These are phyloP conservation scores for Sordariomycetes sp. DNA, from an alignment of 2,329 filamentous ascomycete genomes.

Conservation along the genomic window DNA sequence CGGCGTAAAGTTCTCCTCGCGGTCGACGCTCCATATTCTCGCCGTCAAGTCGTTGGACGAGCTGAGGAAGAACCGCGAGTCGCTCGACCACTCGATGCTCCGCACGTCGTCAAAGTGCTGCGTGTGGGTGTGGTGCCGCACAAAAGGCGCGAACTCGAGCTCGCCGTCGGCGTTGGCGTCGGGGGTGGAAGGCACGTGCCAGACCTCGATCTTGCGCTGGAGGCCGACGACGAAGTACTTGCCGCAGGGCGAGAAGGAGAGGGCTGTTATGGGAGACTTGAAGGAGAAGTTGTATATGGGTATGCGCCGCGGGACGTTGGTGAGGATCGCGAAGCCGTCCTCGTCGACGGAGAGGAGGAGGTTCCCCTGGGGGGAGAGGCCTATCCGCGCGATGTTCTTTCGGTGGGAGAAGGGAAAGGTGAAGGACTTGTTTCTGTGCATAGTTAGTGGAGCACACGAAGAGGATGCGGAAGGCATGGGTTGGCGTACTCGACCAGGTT, in stretches of 20 bases:
- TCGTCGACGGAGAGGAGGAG: constrained; percentile 88
- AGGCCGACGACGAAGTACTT: constrained; percentile 82
- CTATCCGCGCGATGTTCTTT: constrained; percentile 81
- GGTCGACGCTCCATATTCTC: constrained; percentile 85
- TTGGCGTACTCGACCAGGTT: constrained; percentile 75
- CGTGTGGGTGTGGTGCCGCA: constrained; percentile 71
- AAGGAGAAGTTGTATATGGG: constrained; percentile 95
- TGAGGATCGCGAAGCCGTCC: constrained; percentile 85
- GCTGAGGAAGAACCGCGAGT: constrained; percentile 90
- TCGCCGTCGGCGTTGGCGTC: constrained; percentile 67
- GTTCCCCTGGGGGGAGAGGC: constrained; percentile 81
- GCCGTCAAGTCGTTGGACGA: constrained; percentile 86
- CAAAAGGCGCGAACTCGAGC: constrained; percentile 89
- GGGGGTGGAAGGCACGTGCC: constrained; percentile 87
- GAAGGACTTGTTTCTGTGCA: constrained; percentile 65
- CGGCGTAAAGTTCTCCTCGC: constrained; percentile 76
- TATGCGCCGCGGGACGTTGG: constrained; percentile 75
- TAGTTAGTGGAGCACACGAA: too few species aligned
- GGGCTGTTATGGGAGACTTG: constrained; percentile 64
- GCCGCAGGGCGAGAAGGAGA: constrained; percentile 85
- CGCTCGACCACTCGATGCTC: constrained; percentile 87
- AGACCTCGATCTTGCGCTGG: constrained; percentile 81
- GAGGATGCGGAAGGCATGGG: background rate
- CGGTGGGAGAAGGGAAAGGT: constrained; percentile 86
- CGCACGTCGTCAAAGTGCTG: constrained; percentile 82